Conservation (phyloP, 169 alveolate genomes). For the Plasmodium fragile region DNA sequence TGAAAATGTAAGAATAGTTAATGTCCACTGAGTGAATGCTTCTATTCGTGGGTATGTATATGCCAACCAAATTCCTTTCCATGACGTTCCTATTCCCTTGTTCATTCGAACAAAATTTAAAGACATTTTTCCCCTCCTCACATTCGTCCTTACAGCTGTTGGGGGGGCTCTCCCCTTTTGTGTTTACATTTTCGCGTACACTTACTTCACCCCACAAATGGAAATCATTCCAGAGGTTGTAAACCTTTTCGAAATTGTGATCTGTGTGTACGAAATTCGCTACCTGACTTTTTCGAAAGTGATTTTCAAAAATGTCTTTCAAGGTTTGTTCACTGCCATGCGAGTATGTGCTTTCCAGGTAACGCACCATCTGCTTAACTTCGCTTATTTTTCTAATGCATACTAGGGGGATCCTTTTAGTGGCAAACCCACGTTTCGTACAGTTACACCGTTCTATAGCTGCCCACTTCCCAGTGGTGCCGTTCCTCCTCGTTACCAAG, state of each 20-base stretch:
- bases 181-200: background rate
- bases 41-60: slow-evolving; percentile 50
- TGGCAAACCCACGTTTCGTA: slow-evolving; percentile 1
- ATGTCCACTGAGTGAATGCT: slow-evolving; percentile 39
- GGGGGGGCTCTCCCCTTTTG: background rate
- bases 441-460: background rate
- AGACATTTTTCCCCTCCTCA: slow-evolving; percentile 14
- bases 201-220: slow-evolving; percentile 7
- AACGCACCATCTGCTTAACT: slow-evolving; percentile 38
- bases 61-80: slow-evolving; percentile 58
- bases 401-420: slow-evolving; percentile 31
- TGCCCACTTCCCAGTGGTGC: background rate
- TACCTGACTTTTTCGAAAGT: slow-evolving; percentile 41
- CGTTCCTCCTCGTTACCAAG: background rate
- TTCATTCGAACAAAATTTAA: slow-evolving; percentile 63
- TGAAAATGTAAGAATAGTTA: slow-evolving; percentile 66
- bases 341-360: slow-evolving; percentile 37
- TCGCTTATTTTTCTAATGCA: slow-evolving; percentile 9
- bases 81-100: slow-evolving; percentile 29
- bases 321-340: background rate
- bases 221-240: slow-evolving; percentile 21
- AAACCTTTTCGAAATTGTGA: slow-evolving; percentile 30
- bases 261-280: slow-evolving; percentile 5
- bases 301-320: background rate
- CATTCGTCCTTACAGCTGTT: background rate